phyloP scores from a whole-genome alignment of 768 basidiomycete genomes.

The Collybia mongolica region DNA sequence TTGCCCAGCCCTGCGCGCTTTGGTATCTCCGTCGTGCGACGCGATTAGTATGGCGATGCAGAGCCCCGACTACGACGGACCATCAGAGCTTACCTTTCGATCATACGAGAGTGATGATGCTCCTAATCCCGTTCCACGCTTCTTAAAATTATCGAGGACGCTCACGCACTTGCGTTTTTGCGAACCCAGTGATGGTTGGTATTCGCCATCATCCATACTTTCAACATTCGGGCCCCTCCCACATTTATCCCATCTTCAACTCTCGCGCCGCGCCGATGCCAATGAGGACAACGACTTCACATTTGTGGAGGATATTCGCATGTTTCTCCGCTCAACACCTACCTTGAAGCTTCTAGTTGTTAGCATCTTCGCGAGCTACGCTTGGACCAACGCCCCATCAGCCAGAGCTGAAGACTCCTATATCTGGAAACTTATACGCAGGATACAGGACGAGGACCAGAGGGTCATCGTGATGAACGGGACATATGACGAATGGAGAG shows the following conservation, averaged over 20 bases:
- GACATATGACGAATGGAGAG: constrained; percentile 19
- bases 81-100: constrained; percentile 25
- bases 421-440: constrained; percentile 23
- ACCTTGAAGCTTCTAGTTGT: constrained; percentile 34
- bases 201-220: constrained; percentile 31
- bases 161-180: constrained; percentile 37
- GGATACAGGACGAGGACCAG: constrained; percentile 17
- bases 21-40: constrained; percentile 26
- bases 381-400: constrained; percentile 9
- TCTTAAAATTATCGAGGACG: constrained; percentile 13
- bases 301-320: constrained; percentile 31
- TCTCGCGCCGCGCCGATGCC: constrained; percentile 37
- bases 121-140: not conserved
- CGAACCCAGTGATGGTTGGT: constrained; percentile 35
- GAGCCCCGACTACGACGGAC: constrained; percentile 10
- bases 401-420: constrained; percentile 17
- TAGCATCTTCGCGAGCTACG: constrained; percentile 24
- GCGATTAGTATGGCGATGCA: constrained; percentile 12
- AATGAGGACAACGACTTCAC: constrained; percentile 39
- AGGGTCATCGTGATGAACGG: constrained; percentile 23
- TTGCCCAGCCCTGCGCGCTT: constrained; percentile 30
- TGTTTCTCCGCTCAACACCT: constrained; percentile 24
- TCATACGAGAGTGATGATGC: constrained; percentile 19
- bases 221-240: constrained; percentile 30
- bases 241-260: constrained; percentile 35